Conservation (phyloP, 163 green algal genomes). For the Scenedesmus sp. region DNA sequence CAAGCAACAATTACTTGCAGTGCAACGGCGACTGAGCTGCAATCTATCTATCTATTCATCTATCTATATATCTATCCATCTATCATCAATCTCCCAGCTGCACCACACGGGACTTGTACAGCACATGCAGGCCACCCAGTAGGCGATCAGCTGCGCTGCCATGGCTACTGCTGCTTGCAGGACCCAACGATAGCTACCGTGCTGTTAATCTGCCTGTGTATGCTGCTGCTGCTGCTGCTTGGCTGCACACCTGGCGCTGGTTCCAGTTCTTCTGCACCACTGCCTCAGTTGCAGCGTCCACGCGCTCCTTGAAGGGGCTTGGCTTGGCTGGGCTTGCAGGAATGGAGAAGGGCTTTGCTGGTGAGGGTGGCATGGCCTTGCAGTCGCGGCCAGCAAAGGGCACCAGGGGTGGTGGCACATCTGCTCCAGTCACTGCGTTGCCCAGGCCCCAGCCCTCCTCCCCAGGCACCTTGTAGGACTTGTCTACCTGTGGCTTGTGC, state of each 20-base stretch:
- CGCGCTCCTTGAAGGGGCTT: slow-evolving; percentile 51
- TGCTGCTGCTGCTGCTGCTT: not conserved
- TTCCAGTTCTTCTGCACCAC: slow-evolving; percentile 36
- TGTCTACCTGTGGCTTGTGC: slow-evolving; percentile 24
- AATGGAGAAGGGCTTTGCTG: slow-evolving; percentile 42
- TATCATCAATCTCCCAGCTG: not conserved
- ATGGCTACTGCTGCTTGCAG: not conserved
- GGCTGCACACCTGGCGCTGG: slow-evolving; percentile 12
- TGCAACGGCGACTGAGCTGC: too few relatives aligned
- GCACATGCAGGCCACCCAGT: not conserved
- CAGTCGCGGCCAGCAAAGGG: slow-evolving; percentile 45
- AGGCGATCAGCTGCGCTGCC: not conserved
- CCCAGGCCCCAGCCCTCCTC: slow-evolving; percentile 2
- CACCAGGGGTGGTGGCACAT: slow-evolving; percentile 22
- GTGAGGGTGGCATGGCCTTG: slow-evolving; percentile 40
- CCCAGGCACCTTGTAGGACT: not conserved
- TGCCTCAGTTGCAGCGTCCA: slow-evolving; percentile 45
- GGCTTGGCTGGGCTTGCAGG: slow-evolving; percentile 42
- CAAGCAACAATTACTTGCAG: too few relatives aligned
- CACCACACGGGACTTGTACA: not conserved
- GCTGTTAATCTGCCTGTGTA: not conserved
- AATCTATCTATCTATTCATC: too few relatives aligned
- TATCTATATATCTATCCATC: too few relatives aligned
- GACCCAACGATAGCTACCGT: not conserved
- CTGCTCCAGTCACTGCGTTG: not conserved